Base-by-base conservation (phyloP, 345 rosid genomes). In the Eutrema yunnanense region DNA sequence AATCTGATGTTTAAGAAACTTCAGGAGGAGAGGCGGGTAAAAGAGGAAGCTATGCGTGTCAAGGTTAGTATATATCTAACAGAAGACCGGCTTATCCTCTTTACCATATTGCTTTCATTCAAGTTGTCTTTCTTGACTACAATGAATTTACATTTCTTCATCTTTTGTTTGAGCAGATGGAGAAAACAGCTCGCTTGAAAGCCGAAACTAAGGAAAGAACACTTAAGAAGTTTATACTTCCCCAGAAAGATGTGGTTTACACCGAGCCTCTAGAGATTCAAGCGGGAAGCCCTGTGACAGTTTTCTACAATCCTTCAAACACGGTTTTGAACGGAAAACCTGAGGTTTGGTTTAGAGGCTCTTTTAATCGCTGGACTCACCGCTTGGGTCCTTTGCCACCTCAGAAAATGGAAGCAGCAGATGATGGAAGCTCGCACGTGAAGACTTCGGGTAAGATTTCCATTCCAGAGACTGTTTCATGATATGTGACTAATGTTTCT, bases 311-410 rank as follows among this genome's bases (percentile, higher is more conserved):
- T 73, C 97, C 98, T 77, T 65, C 89, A n/a, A 87, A 84, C 77
- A 86, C 96, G 1, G 83, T 86, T 77, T 84, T 94, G 70, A 88
- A 86, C 63, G 96, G 95, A 62, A 94, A 91, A 73, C 75, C 87
- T 32, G 95, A 94, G 74, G 80, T 88, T 78, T 94, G 96, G 98
- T 88, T 91, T 82, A 89, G 92, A 86, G 79, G 92, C 70, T 91
- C 97, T 65, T 94, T 91, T 69, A 91, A 94, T 78, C 92, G 95
- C 43, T 94, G 98, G 97, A 91, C 92, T 43, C 96, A 94, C 74
- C 83, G 78, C 30, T 62, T 71, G 53, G 97, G 95, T 79, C 77
- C 85, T 69, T 83, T 91, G 81, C 90, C 95, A 29, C 95, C 96
- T 73, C 92, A 86, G 75, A 85, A 83, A 75, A 94, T 91, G 97